Percentiles rank a stretch among this genome's conserved stretches.
These are phyloP conservation scores for Plasmodium billcollinsi DNA, from an alignment of 169 alveolate species.

Conservation along the genomic window DNA sequence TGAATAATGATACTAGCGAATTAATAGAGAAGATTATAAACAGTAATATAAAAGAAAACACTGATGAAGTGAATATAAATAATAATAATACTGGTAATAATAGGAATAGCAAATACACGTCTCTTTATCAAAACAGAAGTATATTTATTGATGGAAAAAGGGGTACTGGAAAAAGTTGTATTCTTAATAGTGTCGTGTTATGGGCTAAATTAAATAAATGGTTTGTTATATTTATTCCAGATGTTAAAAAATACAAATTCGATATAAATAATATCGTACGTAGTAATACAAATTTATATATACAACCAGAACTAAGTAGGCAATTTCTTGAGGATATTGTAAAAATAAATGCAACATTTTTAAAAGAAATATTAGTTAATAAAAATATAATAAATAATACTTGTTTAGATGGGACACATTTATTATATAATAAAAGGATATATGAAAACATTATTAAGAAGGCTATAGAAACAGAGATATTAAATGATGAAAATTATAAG, in stretches of 20 bases:
- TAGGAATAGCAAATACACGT: not conserved
- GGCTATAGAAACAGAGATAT: slow-evolving; percentile 81
- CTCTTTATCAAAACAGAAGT: slow-evolving; percentile 30
- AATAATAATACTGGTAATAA: not conserved
- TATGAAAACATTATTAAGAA: slow-evolving; percentile 82
- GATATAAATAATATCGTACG: slow-evolving; percentile 85
- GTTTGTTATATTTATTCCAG: slow-evolving; percentile 85
- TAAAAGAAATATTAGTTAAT: slow-evolving; percentile 70
- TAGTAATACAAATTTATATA: slow-evolving; percentile 85
- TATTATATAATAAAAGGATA: slow-evolving; percentile 80
- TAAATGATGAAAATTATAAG: slow-evolving; percentile 77
- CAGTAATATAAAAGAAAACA: not conserved
- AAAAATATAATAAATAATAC: slow-evolving; percentile 73
- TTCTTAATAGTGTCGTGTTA: slow-evolving; percentile 82
- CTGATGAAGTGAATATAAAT: not conserved
- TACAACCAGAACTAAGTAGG: slow-evolving; percentile 86
- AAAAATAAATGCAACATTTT: slow-evolving; percentile 75
- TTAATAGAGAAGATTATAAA: not conserved
- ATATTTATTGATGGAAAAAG: slow-evolving; percentile 85
- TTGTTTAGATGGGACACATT: slow-evolving; percentile 85
- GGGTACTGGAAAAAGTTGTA: slow-evolving; percentile 87
- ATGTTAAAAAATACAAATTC: slow-evolving; percentile 81
- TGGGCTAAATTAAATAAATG: slow-evolving; percentile 87
- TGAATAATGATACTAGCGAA: not conserved
- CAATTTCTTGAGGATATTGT: slow-evolving; percentile 82